Evolutionary conservation across 805 yeast species (phyloP), one percentile per base, ranked within the genome.

Genomic region (Ogataea dorogensis): DNA sequence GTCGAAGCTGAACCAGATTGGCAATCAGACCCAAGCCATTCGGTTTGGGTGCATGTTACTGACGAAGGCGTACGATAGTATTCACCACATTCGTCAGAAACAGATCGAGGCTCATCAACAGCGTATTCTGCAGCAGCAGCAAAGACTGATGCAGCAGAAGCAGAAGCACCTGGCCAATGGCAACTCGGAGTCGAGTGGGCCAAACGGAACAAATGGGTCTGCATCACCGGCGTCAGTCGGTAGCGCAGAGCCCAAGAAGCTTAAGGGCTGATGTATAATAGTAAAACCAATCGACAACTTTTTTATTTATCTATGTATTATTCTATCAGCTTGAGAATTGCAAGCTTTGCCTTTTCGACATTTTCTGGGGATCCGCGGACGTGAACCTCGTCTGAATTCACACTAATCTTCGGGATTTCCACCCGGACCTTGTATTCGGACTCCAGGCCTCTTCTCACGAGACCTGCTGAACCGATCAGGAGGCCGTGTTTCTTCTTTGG

Each of bases 11-110:
- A 89, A 89, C 54, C 82, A 83, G 45, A 86, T 89, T 26, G 76
- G 87, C 10, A 81, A 81, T 36, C 91, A 81, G 33, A 88, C 96
- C 1, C 97, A 89, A 61, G 80, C 85, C 1, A 85, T 91, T 19
- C 69, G 97, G 42, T 89, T 89, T 62, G 96, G 96, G 7, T 77
- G 95, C 5, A 88, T 88, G 96, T 63, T 91, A 20, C 68, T 88
- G 26, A 77, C 93, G 4, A 91, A 89, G 59, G 81, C 96, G 0
- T 85, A 85, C 54, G 96, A 88, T 36, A 86, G 50, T 87, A 88
- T 54, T 82, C 89, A 14, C 78, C 85, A 37, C 72, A 77, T 52
- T 79, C 79, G 61, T 71, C 93, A 48, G 79, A 81, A 61, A 23
- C 63, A 88, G 76, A 60, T 80, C 61, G 65, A 56, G 38, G 56